Evolutionary conservation across 495 filamentous ascomycete species (phyloP), one percentile per base, ranked within the genome.

Genomic region (Chaetomium fimeti): DNA sequence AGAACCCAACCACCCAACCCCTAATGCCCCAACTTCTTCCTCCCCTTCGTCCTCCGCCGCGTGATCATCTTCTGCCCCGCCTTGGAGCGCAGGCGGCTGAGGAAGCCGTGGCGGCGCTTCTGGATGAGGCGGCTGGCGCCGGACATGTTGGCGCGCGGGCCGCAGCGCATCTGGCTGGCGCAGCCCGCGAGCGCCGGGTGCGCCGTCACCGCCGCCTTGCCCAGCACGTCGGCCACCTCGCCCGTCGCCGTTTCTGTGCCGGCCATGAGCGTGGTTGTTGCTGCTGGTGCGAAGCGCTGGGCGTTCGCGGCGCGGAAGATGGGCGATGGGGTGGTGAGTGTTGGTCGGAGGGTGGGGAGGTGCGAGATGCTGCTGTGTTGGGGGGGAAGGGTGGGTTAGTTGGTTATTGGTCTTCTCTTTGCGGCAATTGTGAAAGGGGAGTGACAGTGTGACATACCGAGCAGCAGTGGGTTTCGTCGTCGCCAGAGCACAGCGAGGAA

Each of bases 71-170:
- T 78, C 60, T 69, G 67, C 28, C 80, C 80, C 13, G 72, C 77
- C 54, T 68, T 69, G 9, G 76, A 74, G 61, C 64, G 66, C 16
- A 76, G 57, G 28, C 79, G 67, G 62, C 73, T 77, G n/a, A 82
- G 62, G 65, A 81, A 82, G 16, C 80, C 79, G 59, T 79, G 77
- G 18, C 77, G 68, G 32, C 80, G 66, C 74, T 81, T 81, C 69
- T 79, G 77, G n/a, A 80, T 65, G n/a, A 82, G 70, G n/a, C 80
- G 73, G 48, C 69, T 78, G 54, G 70, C 49, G 18, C 70, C 62
- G 36, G 74, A 71, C 77, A 81, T 76, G 43, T 77, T 81, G 40
- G 78, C 69, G 27, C 78, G 74, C 43, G 80, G 80, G 0, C 77
- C 80, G 74, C 72, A 81, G 22, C 80, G 76, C 51, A 81, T 71